These are phyloP conservation scores for Starmerella apis DNA, from an alignment of 805 yeast species.

Conservation along the genomic window DNA sequence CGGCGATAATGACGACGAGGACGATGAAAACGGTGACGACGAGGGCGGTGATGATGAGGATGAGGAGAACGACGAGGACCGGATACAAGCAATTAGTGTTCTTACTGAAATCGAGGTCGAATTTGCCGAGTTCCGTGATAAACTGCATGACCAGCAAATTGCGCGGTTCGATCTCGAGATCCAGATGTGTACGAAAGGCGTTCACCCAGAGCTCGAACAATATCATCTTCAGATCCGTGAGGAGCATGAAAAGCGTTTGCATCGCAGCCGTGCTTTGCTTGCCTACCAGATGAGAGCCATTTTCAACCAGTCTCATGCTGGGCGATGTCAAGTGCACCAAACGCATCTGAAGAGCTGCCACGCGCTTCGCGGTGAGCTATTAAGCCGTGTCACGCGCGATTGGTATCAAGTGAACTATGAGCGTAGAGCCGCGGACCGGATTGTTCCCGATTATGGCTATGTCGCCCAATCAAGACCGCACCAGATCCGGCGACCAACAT, in stretches of 20 bases:
- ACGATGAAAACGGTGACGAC: conserved; percentile 18
- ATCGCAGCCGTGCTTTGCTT: conserved; percentile 40
- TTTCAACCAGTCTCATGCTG: conserved; percentile 68
- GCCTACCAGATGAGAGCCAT: conserved; percentile 67
- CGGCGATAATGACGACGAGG: conserved; percentile 6
- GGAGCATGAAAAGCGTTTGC: conserved; percentile 60
- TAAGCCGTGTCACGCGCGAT: conserved; percentile 62
- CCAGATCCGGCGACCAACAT: conserved; percentile 57
- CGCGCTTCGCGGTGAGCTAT: conserved; percentile 54
- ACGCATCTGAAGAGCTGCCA: conserved; percentile 58
- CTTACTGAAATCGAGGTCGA: conserved; percentile 73
- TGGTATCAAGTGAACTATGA: conserved; percentile 93
- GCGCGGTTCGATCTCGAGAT: conserved; percentile 68
- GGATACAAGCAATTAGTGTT: conserved; percentile 58
- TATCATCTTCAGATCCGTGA: conserved; percentile 62
- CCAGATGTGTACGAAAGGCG: conserved; percentile 74
- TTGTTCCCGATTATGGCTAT: conserved; percentile 40
- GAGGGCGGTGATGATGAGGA: conserved; percentile 24
- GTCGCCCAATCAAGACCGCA: conserved; percentile 36
- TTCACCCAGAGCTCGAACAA: conserved; percentile 79
- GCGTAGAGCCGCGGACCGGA: conserved; percentile 65
- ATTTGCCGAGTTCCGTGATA: conserved; percentile 78
- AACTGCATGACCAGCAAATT: conserved; percentile 73
- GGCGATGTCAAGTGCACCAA: conserved; percentile 73
- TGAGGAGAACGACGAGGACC: conserved; percentile 33